Base-by-base conservation (phyloP, 805 yeast genomes). In the Barnettozyma vustinii region DNA sequence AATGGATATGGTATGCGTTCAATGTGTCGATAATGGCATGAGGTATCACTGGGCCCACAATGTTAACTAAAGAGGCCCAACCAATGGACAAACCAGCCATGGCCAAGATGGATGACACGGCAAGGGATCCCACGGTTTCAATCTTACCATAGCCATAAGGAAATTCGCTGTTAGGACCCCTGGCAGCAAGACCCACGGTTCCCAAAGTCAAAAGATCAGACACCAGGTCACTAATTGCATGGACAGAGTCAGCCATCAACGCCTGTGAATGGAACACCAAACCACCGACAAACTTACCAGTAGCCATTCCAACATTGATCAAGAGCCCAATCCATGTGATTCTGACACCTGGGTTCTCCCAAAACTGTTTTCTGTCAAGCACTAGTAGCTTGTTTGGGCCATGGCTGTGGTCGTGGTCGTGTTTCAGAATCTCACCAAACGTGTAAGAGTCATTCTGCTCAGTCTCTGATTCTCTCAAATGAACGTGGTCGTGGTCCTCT, bases 81-180 rank as follows among this genome's bases (percentile, higher is more conserved):
- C 96, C 98, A 44, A 94, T 94, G 30, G 91, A 84, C 20, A 87
- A 62, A 42, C 98, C 98, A 4, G 98, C 98, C 64, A 84, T 75
- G 5, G 94, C 70, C 49, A 94, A 74, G 46, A 92, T 83, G 0
- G 86, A 78, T 26, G 96, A 84, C 4, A 94, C 99, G 13, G 91
- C 83, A 32, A 92, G 69, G 0, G 98, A 86, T 2, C 99, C 98
- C 30, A 91, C 74, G 2, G 97, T 84, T 68, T 94, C 99, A 42
- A 94, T 76, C 59, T 92, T 90, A 53, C 98, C 99, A 63, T 82
- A 88, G 1, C 98, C 99, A 44, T 83, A 71, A 2, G 99, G 98
- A 61, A 80, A 94, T 20, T 64, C 57, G 4, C 68, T 61, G 30
- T 77, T 75, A 10, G 91, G 84, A 8, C 76, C 69, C 55, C 79